These are phyloP conservation scores for Metschnikowia peoriensis DNA, from an alignment of 805 yeast species.

Conservation along the genomic window DNA sequence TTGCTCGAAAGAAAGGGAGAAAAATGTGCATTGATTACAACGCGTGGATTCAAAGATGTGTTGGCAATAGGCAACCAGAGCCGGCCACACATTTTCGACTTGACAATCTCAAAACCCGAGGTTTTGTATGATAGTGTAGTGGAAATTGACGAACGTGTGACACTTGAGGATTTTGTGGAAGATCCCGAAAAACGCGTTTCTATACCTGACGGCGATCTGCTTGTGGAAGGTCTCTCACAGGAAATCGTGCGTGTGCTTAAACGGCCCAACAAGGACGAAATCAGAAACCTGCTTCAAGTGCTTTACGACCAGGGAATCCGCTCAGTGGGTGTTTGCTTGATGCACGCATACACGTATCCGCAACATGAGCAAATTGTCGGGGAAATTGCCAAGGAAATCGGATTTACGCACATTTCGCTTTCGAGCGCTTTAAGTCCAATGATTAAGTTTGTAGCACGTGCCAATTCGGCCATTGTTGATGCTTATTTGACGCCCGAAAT, in stretches of 20 bases:
- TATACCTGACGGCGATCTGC: constrained; percentile 25
- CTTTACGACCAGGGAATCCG: constrained; percentile 22
- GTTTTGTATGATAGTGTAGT: constrained; percentile 72
- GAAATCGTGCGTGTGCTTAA: constrained; percentile 33
- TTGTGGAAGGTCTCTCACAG: constrained; percentile 37
- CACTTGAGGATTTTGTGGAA: constrained; percentile 47
- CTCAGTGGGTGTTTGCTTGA: constrained; percentile 33
- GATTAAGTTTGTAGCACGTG: constrained; percentile 43
- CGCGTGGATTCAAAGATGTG: constrained; percentile 85
- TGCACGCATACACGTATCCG: constrained; percentile 42
- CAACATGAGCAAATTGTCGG: constrained; percentile 37
- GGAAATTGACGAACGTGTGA: constrained; percentile 88
- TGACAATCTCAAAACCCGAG: constrained; percentile 68
- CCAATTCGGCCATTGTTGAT: constrained; percentile 44
- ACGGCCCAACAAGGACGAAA: constrained; percentile 27
- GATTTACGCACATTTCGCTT: constrained; percentile 37
- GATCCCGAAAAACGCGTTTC: constrained; percentile 12
- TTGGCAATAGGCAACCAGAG: constrained; percentile 87
- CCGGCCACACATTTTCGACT: constrained; percentile 84
- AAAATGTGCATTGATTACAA: constrained; percentile 77
- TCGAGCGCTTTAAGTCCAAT: constrained; percentile 42
- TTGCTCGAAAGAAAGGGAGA: constrained; percentile 91
- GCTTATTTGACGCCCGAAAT: constrained; percentile 44
- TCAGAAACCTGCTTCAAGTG: constrained; percentile 24
- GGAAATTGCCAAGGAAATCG: constrained; percentile 32